A percentile compares a stretch with the other conserved stretches of the same genome.
Conservation (phyloP, 106 monocot species). For the Acorus gramineus region DNA sequence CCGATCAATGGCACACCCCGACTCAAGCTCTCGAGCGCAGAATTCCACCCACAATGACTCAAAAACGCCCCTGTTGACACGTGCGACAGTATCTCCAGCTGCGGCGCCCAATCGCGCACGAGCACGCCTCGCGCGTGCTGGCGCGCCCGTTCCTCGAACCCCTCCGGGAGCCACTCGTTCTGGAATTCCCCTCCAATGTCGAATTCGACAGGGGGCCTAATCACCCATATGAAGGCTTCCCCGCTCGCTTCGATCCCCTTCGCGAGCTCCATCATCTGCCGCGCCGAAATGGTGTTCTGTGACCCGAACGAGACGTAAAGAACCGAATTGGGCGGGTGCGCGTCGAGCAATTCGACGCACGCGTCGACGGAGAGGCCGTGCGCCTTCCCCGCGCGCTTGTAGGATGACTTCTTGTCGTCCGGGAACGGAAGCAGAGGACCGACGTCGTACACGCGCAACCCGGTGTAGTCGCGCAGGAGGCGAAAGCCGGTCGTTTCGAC, state of each 20-base stretch:
- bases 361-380: not conserved
- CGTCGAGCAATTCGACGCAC: constrained; percentile 14
- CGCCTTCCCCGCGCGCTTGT: not conserved
- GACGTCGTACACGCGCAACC: constrained; percentile 1
- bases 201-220: constrained; percentile 23
- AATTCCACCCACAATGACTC: constrained; percentile 52
- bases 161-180: constrained; percentile 26
- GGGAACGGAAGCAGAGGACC: not conserved
- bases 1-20: constrained; percentile 12
- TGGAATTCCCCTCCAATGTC: constrained; percentile 11
- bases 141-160: constrained; percentile 4
- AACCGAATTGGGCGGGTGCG: constrained; percentile 6
- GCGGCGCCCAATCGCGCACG: constrained; percentile 23
- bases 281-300: constrained; percentile 12
- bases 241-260: constrained; percentile 18
- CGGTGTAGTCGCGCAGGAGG: not conserved
- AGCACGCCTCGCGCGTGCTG: not conserved
- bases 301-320: constrained; percentile 27
- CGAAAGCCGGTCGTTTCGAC: constrained; percentile 16
- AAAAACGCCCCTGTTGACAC: constrained; percentile 15
- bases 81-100: constrained; percentile 26
- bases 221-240: constrained; percentile 14
- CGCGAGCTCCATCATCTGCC: constrained; percentile 23
- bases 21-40: constrained; percentile 16
- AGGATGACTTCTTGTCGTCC: not conserved